Conservation (phyloP, 2,329 filamentous ascomycete species). For the Didymella arachidicola region DNA sequence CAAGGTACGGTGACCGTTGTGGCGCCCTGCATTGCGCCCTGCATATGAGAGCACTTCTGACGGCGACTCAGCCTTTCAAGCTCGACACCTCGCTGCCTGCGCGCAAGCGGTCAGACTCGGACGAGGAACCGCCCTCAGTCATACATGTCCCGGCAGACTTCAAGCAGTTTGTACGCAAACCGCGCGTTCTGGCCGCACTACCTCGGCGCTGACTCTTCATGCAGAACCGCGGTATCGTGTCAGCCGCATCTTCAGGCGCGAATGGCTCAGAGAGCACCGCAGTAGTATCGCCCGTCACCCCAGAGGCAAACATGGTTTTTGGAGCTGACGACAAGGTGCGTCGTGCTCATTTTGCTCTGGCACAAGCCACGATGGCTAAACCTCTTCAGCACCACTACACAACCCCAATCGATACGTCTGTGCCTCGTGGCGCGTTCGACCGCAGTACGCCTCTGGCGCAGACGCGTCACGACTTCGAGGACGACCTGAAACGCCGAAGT, state of each 20-base stretch:
- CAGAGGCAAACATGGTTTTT: conserved; percentile 49
- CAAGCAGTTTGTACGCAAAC: conserved; percentile 71
- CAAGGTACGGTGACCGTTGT: conserved; percentile 35
- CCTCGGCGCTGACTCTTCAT: conserved; percentile 39
- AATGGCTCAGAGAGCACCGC: conserved; percentile 48
- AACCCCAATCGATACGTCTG: conserved; percentile 77
- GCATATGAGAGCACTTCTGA: conserved; percentile 9
- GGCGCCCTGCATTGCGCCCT: conserved; percentile 8
- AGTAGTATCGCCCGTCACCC: conserved; percentile 48
- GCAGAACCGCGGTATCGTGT: conserved; percentile 42
- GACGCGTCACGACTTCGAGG: conserved; percentile 77
- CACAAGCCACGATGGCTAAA: conserved; percentile 38
- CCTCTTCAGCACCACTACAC: conserved; percentile 60
- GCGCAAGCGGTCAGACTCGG: conserved; percentile 61
- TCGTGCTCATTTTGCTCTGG: conserved; percentile 35
- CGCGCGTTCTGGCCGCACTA: conserved; percentile 37
- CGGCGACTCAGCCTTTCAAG: conserved; percentile 48
- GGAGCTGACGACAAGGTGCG: conserved; percentile 49
- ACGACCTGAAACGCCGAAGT: conserved; percentile 60
- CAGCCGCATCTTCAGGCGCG: conserved; percentile 40
- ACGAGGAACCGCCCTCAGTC: conserved; percentile 85
- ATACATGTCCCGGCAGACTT: conserved; percentile 91
- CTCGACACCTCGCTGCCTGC: conserved; percentile 56
- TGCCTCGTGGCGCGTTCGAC: conserved; percentile 61
- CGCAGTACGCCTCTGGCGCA: conserved; percentile 84